These are phyloP conservation scores for Leucoagaricus sp. DNA, from an alignment of 1,284 basidiomycete genomes.

Conservation along the genomic window DNA sequence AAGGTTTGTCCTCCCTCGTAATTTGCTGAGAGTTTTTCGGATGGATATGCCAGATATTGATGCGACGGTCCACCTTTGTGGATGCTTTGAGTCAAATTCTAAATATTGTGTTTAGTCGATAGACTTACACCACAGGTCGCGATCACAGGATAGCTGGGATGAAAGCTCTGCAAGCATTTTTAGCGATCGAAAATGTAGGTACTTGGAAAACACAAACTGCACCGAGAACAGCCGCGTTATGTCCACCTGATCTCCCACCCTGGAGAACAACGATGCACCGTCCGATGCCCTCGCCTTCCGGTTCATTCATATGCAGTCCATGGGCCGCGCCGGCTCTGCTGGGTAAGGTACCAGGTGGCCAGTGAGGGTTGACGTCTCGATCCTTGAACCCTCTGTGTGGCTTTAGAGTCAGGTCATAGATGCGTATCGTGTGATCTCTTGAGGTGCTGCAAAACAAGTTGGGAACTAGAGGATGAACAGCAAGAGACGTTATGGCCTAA, in stretches of 20 bases:
- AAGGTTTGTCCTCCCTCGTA: slow-evolving; percentile 67
- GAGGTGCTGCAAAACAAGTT: slow-evolving; percentile 70
- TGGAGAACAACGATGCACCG: slow-evolving; percentile 63
- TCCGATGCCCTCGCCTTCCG: slow-evolving; percentile 61
- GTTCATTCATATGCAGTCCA: slow-evolving; percentile 59
- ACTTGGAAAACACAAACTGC: slow-evolving; percentile 46
- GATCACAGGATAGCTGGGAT: slow-evolving; percentile 58
- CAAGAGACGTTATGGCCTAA: slow-evolving; percentile 68
- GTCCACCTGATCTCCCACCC: slow-evolving; percentile 72
- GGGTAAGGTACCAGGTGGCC: slow-evolving; percentile 51
- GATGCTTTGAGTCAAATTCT: background rate
- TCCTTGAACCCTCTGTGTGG: slow-evolving; percentile 34
- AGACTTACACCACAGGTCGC: slow-evolving; percentile 71
- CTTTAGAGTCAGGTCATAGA: slow-evolving; percentile 57
- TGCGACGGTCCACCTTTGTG: slow-evolving; percentile 62
- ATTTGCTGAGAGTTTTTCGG: slow-evolving; percentile 38
- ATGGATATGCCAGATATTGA: slow-evolving; percentile 70
- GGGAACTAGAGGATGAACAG: slow-evolving; percentile 56
- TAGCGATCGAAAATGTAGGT: background rate
- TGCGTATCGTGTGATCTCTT: slow-evolving; percentile 61
- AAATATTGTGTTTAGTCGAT: background rate
- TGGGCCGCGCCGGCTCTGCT: slow-evolving; percentile 69
- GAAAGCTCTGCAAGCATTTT: slow-evolving; percentile 53
- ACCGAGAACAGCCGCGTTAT: slow-evolving; percentile 62
- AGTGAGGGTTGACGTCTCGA: slow-evolving; percentile 47